A percentile compares a stretch with the other conserved stretches of the same genome.
Conservation (phyloP, 306 rosid genomes). For the Cucurbita moschata region DNA sequence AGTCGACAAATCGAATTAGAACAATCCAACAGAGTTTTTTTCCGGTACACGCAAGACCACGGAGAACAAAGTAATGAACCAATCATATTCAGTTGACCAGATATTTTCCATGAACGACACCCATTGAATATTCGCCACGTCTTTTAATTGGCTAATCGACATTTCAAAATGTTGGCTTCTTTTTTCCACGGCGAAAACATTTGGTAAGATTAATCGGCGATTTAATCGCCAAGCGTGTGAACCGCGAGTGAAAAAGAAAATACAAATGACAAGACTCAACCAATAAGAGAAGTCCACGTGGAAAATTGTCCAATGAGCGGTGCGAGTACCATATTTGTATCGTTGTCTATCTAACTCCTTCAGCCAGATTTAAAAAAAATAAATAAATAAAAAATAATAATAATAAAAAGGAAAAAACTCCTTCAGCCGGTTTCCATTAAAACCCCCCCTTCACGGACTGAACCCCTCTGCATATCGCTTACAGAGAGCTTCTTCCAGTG, state of each 20-base stretch:
- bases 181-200: not conserved
- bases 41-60: not conserved
- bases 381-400: not conserved
- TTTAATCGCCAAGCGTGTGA: not conserved
- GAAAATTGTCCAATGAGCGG: not conserved
- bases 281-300: not conserved
- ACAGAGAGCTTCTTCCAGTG: not conserved
- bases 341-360: not conserved
- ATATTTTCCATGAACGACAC: not conserved
- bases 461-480: not conserved
- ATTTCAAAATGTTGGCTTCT: not conserved
- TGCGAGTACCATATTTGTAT: not conserved
- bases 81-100: not conserved
- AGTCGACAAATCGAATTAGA: not conserved
- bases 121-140: not conserved
- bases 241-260: not conserved
- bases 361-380: not conserved
- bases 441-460: not conserved
- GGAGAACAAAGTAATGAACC: not conserved
- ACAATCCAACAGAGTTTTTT: not conserved
- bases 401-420: not conserved
- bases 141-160: not conserved
- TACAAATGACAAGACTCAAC: conserved; percentile 1
- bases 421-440: not conserved
- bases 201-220: not conserved